Conservation (phyloP, 257 asterid genomes). For the Ajuga chamaepitys region DNA sequence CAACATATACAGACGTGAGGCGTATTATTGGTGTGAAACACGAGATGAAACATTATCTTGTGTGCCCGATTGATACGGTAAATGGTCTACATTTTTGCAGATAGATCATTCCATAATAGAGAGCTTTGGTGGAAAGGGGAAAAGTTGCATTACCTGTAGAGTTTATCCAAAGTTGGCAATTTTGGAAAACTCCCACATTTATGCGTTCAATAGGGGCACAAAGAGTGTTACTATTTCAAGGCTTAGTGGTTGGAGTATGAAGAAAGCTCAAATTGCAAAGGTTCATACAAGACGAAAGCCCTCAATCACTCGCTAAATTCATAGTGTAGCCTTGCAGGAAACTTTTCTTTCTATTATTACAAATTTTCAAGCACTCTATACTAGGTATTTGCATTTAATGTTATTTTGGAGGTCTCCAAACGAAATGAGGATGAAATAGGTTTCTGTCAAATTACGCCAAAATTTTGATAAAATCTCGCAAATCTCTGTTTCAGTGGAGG, state of each 20-base stretch:
- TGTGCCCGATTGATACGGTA: not conserved
- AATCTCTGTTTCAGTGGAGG: no score
- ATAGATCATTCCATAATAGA: constrained; percentile 32
- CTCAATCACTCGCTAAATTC: not conserved
- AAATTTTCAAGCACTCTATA: no score
- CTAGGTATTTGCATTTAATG: no score
- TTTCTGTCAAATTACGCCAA: no score
- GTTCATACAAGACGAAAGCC: constrained; percentile 16
- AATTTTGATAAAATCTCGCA: no score
- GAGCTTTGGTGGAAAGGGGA: constrained; percentile 40
- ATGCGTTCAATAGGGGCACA: constrained; percentile 28
- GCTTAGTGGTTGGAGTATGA: constrained; percentile 34
- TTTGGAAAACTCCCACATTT: constrained; percentile 19
- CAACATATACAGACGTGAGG: no score
- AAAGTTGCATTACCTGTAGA: constrained; percentile 29
- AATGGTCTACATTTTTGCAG: constrained; percentile 16
- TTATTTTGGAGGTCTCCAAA: no score
- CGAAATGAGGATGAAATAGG: no score
- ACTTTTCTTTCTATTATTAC: no score
- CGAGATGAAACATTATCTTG: not conserved
- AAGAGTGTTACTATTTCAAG: constrained; percentile 19
- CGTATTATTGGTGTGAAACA: not conserved
- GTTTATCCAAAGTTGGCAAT: constrained; percentile 30
- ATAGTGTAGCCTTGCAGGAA: no score
- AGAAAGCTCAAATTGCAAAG: constrained; percentile 23